Evolutionary conservation across 129 eudicot species (phyloP).

Genomic region (Silybum marianum): DNA sequence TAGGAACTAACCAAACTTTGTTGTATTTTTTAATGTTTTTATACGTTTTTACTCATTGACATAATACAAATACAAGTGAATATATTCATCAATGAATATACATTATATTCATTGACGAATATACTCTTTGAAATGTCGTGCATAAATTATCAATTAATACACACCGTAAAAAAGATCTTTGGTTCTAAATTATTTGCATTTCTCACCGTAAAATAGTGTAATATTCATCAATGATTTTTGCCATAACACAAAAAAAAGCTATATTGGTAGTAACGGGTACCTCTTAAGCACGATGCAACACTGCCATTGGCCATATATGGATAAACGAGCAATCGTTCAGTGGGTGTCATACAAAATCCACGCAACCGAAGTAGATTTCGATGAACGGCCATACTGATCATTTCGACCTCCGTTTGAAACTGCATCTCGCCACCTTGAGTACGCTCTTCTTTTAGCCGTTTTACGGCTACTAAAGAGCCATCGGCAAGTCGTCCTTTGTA

Average conservation of each 20-base stretch:
- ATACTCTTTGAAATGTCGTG: no score
- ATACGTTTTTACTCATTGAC: no score
- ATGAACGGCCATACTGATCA: constrained; percentile 96
- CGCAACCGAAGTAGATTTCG: constrained; percentile 81
- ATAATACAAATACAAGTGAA: no score
- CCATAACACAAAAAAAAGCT: background rate
- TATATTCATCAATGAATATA: no score
- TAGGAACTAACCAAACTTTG: no score
- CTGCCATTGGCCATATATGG: constrained; percentile 92
- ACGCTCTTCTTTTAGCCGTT: constrained; percentile 86
- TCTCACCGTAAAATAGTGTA: no score
- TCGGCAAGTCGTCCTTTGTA: constrained; percentile 85
- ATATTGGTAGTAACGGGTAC: constrained; percentile 28
- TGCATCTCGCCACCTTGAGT: constrained; percentile 91
- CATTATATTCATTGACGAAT: no score
- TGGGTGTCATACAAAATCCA: constrained; percentile 97
- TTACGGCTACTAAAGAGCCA: constrained; percentile 83
- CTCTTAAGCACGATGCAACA: constrained; percentile 94
- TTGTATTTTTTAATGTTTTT: no score
- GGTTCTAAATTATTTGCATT: no score
- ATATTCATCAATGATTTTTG: no score
- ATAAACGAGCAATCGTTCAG: constrained; percentile 86
- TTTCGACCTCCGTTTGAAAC: constrained; percentile 87
- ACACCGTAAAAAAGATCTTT: no score
- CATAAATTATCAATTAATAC: no score